Percentiles rank a stretch among this genome's conserved stretches.
Conservation (phyloP, 495 filamentous ascomycete species). For the Hypoxylon cercidicola region DNA sequence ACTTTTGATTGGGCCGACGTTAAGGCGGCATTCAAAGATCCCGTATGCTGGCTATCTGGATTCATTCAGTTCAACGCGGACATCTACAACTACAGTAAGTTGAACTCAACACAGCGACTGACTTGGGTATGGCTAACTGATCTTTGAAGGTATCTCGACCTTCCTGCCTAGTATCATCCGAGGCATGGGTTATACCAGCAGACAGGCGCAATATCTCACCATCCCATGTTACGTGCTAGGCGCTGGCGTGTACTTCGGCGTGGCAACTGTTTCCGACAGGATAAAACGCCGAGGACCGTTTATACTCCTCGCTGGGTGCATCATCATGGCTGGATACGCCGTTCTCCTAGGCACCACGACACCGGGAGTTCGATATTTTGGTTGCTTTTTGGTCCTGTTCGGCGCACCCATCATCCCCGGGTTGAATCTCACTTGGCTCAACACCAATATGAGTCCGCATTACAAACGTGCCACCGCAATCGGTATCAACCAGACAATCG, state of each 20-base stretch:
- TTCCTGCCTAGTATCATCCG: constrained; percentile 68
- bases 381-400: constrained; percentile 63
- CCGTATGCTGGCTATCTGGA: constrained; percentile 46
- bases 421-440: constrained; percentile 66
- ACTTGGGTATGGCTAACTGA: constrained; percentile 64
- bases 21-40: constrained; percentile 51
- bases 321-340: constrained; percentile 63
- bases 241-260: constrained; percentile 54
- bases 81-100: constrained; percentile 17
- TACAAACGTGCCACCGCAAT: constrained; percentile 65
- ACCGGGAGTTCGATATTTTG: constrained; percentile 63
- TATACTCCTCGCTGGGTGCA: constrained; percentile 55
- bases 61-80: constrained; percentile 18
- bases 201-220: constrained; percentile 56
- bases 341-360: constrained; percentile 52
- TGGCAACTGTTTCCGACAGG: constrained; percentile 55
- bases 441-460: constrained; percentile 67
- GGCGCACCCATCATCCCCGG: constrained; percentile 62
- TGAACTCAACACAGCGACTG: constrained; percentile 52
- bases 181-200: constrained; percentile 60
- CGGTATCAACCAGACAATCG: constrained; percentile 65
- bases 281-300: constrained; percentile 46
- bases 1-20: constrained; percentile 64
- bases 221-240: constrained; percentile 53
- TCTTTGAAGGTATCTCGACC: constrained; percentile 68